Conservation (phyloP, 2,329 filamentous ascomycete genomes). For the Penicillium brasilianum region DNA sequence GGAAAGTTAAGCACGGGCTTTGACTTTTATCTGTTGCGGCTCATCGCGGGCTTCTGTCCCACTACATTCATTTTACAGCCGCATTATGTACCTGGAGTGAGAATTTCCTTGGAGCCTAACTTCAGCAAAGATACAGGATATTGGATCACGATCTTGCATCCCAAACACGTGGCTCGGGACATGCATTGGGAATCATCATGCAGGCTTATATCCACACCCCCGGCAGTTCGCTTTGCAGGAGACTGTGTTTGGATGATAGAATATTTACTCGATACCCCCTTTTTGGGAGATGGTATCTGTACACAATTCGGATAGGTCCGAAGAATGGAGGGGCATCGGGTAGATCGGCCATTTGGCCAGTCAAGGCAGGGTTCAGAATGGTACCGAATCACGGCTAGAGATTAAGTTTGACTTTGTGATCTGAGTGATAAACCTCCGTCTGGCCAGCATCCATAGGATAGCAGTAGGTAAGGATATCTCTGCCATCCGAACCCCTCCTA, state of each 20-base stretch:
- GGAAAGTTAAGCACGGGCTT: not conserved
- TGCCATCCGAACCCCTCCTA: not conserved
- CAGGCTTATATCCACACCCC: not conserved
- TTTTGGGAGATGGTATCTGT: not conserved
- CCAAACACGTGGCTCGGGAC: not conserved
- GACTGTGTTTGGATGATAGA: not conserved
- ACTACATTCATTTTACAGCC: not conserved
- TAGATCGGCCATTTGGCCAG: not conserved
- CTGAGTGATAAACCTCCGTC: not conserved
- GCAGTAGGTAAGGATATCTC: not conserved
- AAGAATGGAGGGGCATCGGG: not conserved
- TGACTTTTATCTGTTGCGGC: not conserved
- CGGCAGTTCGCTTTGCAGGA: not conserved
- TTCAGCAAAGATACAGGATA: not conserved
- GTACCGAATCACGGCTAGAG: not conserved
- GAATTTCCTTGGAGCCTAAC: not conserved
- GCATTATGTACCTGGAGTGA: not conserved
- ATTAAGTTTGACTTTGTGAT: constrained; percentile 1
- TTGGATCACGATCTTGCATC: not conserved
- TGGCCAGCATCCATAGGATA: not conserved
- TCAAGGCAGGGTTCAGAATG: not conserved
- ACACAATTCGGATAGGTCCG: not conserved
- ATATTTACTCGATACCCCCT: not conserved
- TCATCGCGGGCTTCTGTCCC: not conserved
- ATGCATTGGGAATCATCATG: not conserved